These are phyloP conservation scores for Trichoderma asperelloides DNA, from an alignment of 495 filamentous ascomycete species.

Conservation along the genomic window DNA sequence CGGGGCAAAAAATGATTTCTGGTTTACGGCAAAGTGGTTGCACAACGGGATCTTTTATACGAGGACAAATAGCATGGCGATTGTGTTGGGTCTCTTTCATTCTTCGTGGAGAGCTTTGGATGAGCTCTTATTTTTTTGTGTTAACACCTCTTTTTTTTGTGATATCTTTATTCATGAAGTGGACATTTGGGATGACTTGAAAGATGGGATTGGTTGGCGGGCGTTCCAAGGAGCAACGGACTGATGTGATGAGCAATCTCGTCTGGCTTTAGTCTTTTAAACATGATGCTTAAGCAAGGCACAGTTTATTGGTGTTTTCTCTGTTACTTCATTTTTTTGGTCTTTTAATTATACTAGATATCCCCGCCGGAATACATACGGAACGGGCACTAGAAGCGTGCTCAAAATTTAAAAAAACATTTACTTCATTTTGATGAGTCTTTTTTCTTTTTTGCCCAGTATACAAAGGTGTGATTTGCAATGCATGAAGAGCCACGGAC, in stretches of 20 bases:
- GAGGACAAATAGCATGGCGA: slow-evolving; percentile 5
- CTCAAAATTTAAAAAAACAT: not conserved
- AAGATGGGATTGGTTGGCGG: not conserved
- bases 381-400: slow-evolving; percentile 1
- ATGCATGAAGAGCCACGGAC: not conserved
- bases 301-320: not conserved
- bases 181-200: not conserved
- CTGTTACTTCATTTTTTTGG: not conserved
- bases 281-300: not conserved
- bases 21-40: not conserved
- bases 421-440: no score
- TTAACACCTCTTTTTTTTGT: not conserved
- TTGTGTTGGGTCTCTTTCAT: slow-evolving; percentile 4
- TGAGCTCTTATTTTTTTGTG: not conserved
- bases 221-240: slow-evolving; percentile 8
- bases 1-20: slow-evolving; percentile 1
- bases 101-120: not conserved
- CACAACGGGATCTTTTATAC: not conserved
- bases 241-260: slow-evolving; percentile 1
- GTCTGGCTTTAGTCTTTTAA: not conserved
- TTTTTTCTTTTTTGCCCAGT: not conserved
- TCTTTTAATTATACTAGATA: slow-evolving; percentile 3
- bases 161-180: not conserved
- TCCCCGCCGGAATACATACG: not conserved
- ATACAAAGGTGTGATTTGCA: not conserved